These are phyloP conservation scores for Orbilia javanica DNA, from an alignment of 2,329 filamentous ascomycete species.

Conservation along the genomic window DNA sequence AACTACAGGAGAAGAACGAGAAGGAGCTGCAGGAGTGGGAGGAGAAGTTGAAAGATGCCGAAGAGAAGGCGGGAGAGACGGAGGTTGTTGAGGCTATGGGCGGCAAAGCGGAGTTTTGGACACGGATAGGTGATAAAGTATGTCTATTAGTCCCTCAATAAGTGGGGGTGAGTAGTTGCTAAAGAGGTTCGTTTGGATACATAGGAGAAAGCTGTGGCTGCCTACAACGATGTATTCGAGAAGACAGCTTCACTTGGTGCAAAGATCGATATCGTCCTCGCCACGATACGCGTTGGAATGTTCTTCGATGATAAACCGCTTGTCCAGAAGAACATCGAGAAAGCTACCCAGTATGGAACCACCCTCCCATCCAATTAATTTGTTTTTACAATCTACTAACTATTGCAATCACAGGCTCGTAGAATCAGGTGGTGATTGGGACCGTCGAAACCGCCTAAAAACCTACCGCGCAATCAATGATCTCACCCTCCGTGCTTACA, in stretches of 20 bases:
- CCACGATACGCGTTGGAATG: constrained; percentile 92
- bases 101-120: constrained; percentile 96
- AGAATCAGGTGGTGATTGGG: constrained; percentile 97
- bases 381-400: constrained; percentile 3
- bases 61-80: constrained; percentile 94
- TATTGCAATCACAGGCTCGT: constrained; percentile 73
- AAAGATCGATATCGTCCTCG: constrained; percentile 96
- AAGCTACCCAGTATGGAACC: constrained; percentile 73
- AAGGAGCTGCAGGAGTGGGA: constrained; percentile 80
- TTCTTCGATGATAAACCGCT: constrained; percentile 95
- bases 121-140: constrained; percentile 95
- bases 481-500: constrained; percentile 91
- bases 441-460: constrained; percentile 97
- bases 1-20: constrained; percentile 81
- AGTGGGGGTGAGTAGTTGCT: not conserved
- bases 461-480: constrained; percentile 96
- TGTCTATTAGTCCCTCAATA: constrained; percentile 41
- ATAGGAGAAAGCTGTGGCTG: constrained; percentile 91
- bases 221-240: constrained; percentile 92
- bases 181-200: constrained; percentile 16
- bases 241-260: constrained; percentile 97
- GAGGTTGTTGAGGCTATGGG: constrained; percentile 92
- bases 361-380: not conserved
- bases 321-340: constrained; percentile 93
- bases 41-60: constrained; percentile 92